phyloP scores from a whole-genome alignment of 345 rosid species.

The Mallotus nudiflorus region DNA sequence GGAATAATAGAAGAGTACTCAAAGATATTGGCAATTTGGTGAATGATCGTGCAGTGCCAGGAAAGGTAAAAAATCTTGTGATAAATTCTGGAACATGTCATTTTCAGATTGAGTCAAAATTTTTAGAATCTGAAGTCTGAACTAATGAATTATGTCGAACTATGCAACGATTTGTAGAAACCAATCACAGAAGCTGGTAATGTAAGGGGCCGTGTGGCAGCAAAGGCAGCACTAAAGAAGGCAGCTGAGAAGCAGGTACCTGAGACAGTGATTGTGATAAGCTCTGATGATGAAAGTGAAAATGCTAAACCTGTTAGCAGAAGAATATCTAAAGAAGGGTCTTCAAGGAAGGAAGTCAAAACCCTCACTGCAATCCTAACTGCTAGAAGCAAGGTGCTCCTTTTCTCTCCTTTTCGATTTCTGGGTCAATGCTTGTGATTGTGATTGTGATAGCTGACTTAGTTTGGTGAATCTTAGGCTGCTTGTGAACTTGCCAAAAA shows the following conservation, averaged over 20 bases:
- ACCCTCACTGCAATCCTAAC: constrained; percentile 60
- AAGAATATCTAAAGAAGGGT: constrained; percentile 26
- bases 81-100: not conserved
- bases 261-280: constrained; percentile 45
- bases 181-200: constrained; percentile 24
- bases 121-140: constrained; percentile 20
- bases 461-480: constrained; percentile 34
- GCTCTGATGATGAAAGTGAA: constrained; percentile 53
- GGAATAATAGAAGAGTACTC: constrained; percentile 61
- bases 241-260: constrained; percentile 34
- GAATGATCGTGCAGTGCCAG: constrained; percentile 39
- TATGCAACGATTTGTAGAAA: constrained; percentile 42
- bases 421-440: not conserved
- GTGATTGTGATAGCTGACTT: not conserved
- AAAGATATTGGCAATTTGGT: constrained; percentile 78
- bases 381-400: constrained; percentile 79
- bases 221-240: constrained; percentile 26
- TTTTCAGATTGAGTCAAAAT: not conserved
- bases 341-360: constrained; percentile 44
- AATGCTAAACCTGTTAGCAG: constrained; percentile 32
- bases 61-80: constrained; percentile 42
- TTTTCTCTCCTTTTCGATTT: not conserved
- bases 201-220: constrained; percentile 16
- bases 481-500: constrained; percentile 50
- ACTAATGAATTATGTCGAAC: not conserved